Evolutionary conservation across 129 eudicot genomes (phyloP).

Genomic region (Scalesia atractyloides): DNA sequence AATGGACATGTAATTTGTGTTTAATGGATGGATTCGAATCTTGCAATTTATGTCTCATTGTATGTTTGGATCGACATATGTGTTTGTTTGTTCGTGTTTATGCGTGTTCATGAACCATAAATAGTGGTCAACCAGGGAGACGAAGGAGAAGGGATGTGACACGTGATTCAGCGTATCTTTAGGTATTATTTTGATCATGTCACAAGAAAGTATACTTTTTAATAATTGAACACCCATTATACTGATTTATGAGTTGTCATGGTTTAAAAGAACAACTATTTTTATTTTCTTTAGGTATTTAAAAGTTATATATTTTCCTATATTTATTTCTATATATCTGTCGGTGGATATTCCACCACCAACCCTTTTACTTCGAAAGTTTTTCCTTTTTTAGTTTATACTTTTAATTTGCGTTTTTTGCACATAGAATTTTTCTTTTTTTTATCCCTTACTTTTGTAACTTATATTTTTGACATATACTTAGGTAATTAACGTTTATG

Average conservation of each 20-base stretch:
- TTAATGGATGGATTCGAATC: neutral
- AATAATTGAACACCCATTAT: conserved; percentile 3
- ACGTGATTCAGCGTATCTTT: neutral
- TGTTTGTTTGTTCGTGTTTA: neutral
- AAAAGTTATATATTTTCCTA: neutral
- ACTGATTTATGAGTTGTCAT: neutral
- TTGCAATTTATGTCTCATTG: neutral
- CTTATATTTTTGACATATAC: too few relatives aligned
- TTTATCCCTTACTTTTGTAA: too few relatives aligned
- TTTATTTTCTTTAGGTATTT: neutral
- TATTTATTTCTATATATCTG: too few relatives aligned
- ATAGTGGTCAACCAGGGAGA: too few relatives aligned
- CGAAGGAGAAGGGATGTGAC: neutral
- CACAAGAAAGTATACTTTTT: neutral
- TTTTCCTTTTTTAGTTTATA: too few relatives aligned
- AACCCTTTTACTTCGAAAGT: too few relatives aligned
- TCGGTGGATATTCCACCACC: too few relatives aligned
- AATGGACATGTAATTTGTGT: neutral
- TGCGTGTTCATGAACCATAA: neutral
- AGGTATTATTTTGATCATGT: neutral
- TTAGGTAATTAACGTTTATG: too few relatives aligned
- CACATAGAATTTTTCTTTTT: too few relatives aligned
- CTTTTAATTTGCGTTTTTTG: too few relatives aligned
- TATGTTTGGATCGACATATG: neutral
- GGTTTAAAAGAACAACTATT: neutral